Percentiles rank a stretch among this genome's conserved stretches.
Evolutionary conservation across 305 asterid genomes (phyloP).

Genomic region (Ilex paraguariensis): DNA sequence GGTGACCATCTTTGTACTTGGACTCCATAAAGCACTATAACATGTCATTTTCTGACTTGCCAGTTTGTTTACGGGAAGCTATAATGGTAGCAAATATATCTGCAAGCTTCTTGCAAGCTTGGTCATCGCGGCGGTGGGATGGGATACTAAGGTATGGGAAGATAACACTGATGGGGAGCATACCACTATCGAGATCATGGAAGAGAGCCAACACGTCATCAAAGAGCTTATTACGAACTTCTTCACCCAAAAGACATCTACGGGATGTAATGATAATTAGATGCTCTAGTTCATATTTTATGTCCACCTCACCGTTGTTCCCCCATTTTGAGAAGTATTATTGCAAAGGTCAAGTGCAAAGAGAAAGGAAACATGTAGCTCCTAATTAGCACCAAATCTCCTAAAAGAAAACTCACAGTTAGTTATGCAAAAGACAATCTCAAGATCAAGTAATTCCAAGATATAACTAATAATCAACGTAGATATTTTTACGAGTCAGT

Average conservation of each 20-base stretch:
- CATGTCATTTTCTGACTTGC: constrained; percentile 42
- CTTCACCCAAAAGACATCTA: constrained; percentile 59
- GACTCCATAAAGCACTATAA: constrained; percentile 82
- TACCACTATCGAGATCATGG: constrained; percentile 58
- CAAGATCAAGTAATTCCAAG: too few species aligned
- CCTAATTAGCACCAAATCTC: too few species aligned
- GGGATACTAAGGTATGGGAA: constrained; percentile 63
- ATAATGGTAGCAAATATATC: constrained; percentile 44
- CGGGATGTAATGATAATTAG: constrained; percentile 60
- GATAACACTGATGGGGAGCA: constrained; percentile 64
- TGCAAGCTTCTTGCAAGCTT: constrained; percentile 51
- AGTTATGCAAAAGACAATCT: too few species aligned
- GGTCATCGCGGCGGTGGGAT: constrained; percentile 53
- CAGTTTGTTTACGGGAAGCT: constrained; percentile 41
- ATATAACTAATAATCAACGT: too few species aligned
- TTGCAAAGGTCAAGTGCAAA: constrained; percentile 18
- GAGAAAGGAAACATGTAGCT: background rate
- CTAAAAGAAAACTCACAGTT: too few species aligned
- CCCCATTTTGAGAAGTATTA: constrained; percentile 67
- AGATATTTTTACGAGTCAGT: too few species aligned
- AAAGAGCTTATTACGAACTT: constrained; percentile 59
- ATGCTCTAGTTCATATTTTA: constrained; percentile 52
- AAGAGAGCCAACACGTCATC: constrained; percentile 61
- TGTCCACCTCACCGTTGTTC: constrained; percentile 58
- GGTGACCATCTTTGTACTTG: constrained; percentile 86